Evolutionary conservation across 2,329 filamentous ascomycete species (phyloP), one percentile per base, ranked within the genome.

Genomic region (Trichoderma oligosporum): DNA sequence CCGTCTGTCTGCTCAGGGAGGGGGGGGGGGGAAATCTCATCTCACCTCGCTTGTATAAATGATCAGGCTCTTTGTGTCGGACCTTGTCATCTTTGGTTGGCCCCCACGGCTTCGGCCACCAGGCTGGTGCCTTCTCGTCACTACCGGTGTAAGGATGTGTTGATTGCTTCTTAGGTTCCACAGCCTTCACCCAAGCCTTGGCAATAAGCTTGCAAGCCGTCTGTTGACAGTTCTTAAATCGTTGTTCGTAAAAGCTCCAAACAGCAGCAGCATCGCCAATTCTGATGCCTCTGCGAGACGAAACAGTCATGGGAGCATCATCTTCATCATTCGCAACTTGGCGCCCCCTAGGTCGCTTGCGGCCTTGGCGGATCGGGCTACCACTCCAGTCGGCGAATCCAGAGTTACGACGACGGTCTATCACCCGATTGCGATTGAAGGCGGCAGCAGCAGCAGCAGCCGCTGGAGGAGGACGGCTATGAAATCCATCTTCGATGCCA

Each of bases 151-250:
- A 91, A 0, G 88, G 87, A 63, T 88, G 84, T 16, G 82, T 86
- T 0, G 85, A 86, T 69, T 90, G 87, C 70, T 91, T 91, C 71
- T 88, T 89, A 0, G 88, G 88, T 64, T 88, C 86, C 2, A 91
- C 82, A 1, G 83, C 78, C 66, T 89, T 89, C 59, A 91, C 84
- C 82, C 87, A 91, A 9, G 82, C 85, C 68, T 91, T 91, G 31
- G 84, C 84, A 52, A 91, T 84, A 24, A 85, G 74, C 70, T 91
- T 91, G 72, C 85, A 87, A 6, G 84, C 82, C 1, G 83, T 80
- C 64, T 91, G 88, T 64, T 91, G 87, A 63, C 87, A 81, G 58
- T 81, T 80, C 61, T 81, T 82, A 66, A 90, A 84, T 1, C 83
- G 74, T 38, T 79, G 76, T 46, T 81, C 76, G 62, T 88, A 87